phyloP scores from a whole-genome alignment of 495 filamentous ascomycete genomes.

The Penicillium canariense region DNA sequence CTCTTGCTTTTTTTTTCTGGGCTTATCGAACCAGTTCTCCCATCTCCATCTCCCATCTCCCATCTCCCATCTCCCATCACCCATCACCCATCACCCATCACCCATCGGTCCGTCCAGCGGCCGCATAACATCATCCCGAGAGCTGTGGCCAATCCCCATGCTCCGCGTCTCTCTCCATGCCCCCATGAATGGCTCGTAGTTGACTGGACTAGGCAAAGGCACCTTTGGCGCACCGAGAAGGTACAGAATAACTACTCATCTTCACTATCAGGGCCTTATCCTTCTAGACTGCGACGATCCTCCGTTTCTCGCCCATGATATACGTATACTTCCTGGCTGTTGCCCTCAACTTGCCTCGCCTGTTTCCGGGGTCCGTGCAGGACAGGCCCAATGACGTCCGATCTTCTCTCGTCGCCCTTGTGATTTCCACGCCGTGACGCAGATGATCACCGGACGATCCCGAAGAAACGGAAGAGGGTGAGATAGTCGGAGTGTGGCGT shows the following conservation, averaged over 20 bases:
- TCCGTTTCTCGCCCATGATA: neutral
- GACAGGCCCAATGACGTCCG: constrained; percentile 15
- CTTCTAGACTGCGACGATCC: too few species aligned
- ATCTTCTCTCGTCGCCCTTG: constrained; percentile 8
- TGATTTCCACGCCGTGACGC: constrained; percentile 20
- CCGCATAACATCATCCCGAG: constrained; percentile 1
- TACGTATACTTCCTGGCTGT: neutral
- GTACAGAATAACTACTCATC: too few species aligned
- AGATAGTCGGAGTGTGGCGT: too few species aligned
- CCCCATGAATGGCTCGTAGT: too few species aligned
- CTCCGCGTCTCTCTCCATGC: neutral
- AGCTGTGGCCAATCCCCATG: neutral
- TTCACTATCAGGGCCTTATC: too few species aligned
- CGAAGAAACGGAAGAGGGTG: constrained; percentile 3
- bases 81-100: too few species aligned
- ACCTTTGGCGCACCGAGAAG: too few species aligned
- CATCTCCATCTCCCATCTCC: too few species aligned
- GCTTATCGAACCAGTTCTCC: too few species aligned
- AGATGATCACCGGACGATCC: constrained; percentile 22
- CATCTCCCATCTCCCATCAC: too few species aligned
- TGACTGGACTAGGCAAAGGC: too few species aligned
- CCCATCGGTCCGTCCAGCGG: neutral
- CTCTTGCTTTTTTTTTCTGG: too few species aligned
- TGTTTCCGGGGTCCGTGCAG: constrained; percentile 18
- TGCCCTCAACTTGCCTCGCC: neutral